Percentiles rank a stretch among this genome's conserved stretches.
Evolutionary conservation across 345 rosid genomes (phyloP).

Genomic region (Moricandia moricandioides): DNA sequence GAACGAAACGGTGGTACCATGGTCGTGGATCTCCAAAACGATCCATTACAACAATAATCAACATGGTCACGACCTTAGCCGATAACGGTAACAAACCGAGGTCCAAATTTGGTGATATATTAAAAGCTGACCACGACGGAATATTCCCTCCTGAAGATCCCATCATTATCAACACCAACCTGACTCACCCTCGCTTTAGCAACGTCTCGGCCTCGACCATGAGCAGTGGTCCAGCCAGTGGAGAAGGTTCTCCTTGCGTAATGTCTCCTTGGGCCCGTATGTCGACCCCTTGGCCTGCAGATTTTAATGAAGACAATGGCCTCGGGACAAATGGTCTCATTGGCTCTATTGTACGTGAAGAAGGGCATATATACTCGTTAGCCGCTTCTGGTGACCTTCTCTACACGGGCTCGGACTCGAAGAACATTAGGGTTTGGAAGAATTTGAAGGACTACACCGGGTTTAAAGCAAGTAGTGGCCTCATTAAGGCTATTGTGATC

Average conservation of each 20-base stretch:
- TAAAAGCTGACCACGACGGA: constrained; percentile 45
- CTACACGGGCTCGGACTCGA: constrained; percentile 70
- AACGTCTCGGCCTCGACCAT: constrained; percentile 41
- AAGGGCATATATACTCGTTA: constrained; percentile 67
- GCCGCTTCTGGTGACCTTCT: constrained; percentile 59
- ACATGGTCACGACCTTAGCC: neutral
- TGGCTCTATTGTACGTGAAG: constrained; percentile 60
- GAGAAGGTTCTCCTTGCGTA: constrained; percentile 56
- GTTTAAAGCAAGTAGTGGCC: constrained; percentile 61
- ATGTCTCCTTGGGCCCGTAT: constrained; percentile 69
- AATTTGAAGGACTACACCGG: constrained; percentile 54
- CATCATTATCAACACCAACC: constrained; percentile 12
- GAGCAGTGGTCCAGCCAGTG: constrained; percentile 40
- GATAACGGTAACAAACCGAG: constrained; percentile 27
- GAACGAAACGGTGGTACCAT: constrained; percentile 34
- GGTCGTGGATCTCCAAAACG: constrained; percentile 34
- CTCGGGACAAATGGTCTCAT: constrained; percentile 48
- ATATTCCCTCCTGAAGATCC: constrained; percentile 28
- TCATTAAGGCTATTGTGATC: constrained; percentile 50
- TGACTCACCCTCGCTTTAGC: constrained; percentile 37
- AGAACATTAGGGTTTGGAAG: constrained; percentile 75
- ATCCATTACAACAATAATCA: constrained; percentile 27
- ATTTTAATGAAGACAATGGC: constrained; percentile 21
- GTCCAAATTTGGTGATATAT: constrained; percentile 53
- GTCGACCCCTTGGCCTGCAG: constrained; percentile 38